Evolutionary conservation across 2,329 filamentous ascomycete species (phyloP), one percentile per base, ranked within the genome.

Genomic region (Talaromyces marneffei): DNA sequence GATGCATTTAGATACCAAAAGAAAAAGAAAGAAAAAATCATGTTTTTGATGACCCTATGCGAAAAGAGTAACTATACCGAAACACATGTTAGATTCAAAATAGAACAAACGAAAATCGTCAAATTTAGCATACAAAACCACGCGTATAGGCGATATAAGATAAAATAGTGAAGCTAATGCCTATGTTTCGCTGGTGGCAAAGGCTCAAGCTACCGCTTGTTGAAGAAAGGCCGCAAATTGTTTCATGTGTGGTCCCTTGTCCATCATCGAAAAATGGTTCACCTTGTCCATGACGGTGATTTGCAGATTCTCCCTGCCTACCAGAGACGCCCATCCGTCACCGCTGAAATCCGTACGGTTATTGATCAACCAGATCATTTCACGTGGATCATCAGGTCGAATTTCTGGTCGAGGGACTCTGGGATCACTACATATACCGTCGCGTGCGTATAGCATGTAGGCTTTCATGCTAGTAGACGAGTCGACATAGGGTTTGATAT

Each of bases 231-330:
- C 23, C 10, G 40, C 40, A 42, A 42, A 42, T 20, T 42, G 40
- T 20, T 42, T 7, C 40, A 42, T 42, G 18, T 42, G 40, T 18
- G 18, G 40, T 9, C 40, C 40, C 18, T 14, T 14, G 9, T 42
- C 33, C 54, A 57, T 57, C 54, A 57, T 57, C 12, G 54, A 42
- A 12, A 57, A 57, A 57, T 57, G 54, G 10, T 57, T 57, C 2
- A 39, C 54, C 5, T 57, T 39, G 9, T 56, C 54, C 54, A 57
- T 57, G n/a, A 39, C 42, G 8, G 42, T 40, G 42, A 42, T 42
- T 42, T 42, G 40, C 2, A 42, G 8, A 42, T 42, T 57, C 16
- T 29, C 37, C 18, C 31, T 57, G 4, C 54, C 54, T 4, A 57
- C 54, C 2, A 57, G 7, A 9, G 27, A 42, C 16, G 39, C 54